These are phyloP conservation scores for Tolypocladium album DNA, from an alignment of 2,329 filamentous ascomycete genomes.

Conservation along the genomic window DNA sequence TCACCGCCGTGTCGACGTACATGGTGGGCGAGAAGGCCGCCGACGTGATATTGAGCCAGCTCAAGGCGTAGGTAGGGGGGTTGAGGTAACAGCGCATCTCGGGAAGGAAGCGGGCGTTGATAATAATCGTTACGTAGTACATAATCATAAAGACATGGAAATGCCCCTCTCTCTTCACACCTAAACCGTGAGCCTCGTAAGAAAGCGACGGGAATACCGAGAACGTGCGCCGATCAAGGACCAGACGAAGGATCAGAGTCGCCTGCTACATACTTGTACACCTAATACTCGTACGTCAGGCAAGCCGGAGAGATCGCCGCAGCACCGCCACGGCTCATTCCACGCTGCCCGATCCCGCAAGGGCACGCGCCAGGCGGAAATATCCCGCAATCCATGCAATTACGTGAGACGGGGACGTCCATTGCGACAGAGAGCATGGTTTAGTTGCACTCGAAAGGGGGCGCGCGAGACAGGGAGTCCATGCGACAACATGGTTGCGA, in stretches of 20 bases:
- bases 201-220: background rate
- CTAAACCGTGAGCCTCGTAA: no score
- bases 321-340: no score
- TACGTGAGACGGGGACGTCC: no score
- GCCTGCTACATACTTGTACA: background rate
- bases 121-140: background rate
- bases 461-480: no score
- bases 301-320: background rate
- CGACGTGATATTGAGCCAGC: constrained; percentile 8
- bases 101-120: background rate
- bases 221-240: background rate
- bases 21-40: constrained; percentile 47
- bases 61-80: background rate
- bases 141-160: background rate
- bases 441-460: no score
- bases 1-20: constrained; percentile 37
- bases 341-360: background rate
- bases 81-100: background rate
- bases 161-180: background rate
- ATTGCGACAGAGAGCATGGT: no score
- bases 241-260: background rate
- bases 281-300: background rate
- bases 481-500: no score
- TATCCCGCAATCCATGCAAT: background rate
- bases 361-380: background rate